Base-by-base conservation (phyloP, 495 filamentous ascomycete genomes). In the Aspergillus coremiiformis region DNA sequence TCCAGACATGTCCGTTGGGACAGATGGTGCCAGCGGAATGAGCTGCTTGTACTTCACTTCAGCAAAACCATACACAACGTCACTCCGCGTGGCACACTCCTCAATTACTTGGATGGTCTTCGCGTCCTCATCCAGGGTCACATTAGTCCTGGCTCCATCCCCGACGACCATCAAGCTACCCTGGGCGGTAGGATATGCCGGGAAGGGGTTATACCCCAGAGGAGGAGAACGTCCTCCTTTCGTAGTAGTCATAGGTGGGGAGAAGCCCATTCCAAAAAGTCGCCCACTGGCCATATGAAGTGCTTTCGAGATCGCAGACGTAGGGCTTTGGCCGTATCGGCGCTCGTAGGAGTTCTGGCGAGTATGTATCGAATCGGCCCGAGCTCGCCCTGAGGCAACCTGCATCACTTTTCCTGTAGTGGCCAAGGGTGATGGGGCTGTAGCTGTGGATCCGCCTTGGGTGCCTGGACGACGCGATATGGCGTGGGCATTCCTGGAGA, bases 31-130 rank as follows among this genome's bases (percentile, higher is more conserved):
- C 21, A 93, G 66, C 5, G 93, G 93, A 11, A 97, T 79, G 27
- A 98, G 78, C 62, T 98, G 93, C 67, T 93, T 93, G 72, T 92
- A 96, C 69, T 98, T 98, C 54, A 98, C 91, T 67, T 97, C 93
- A 9, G 93, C 93, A 69, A 97, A 96, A 19, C 89, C 89, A 64
- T 87, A 97, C 1, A 98, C 90, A 26, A 96, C 91, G 63, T 98
- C 90, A 56, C 89, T 95, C 23, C 89, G 83, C 14, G 86, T 90
- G 6, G 94, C 94, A 45, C 84, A 84, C 51, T 97, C 90, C 66
- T 98, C 93, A 33, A 97, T 87, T 24, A 77, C 78, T 49, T 90
- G 82, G 5, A 93, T 80, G 22, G 85, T 83, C 61, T 77, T 80
- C 39, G 78, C 73, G 64, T 98, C 93, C 62, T 97, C 90, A 52